phyloP scores from a whole-genome alignment of 768 basidiomycete genomes.

The Mycena haematopus region DNA sequence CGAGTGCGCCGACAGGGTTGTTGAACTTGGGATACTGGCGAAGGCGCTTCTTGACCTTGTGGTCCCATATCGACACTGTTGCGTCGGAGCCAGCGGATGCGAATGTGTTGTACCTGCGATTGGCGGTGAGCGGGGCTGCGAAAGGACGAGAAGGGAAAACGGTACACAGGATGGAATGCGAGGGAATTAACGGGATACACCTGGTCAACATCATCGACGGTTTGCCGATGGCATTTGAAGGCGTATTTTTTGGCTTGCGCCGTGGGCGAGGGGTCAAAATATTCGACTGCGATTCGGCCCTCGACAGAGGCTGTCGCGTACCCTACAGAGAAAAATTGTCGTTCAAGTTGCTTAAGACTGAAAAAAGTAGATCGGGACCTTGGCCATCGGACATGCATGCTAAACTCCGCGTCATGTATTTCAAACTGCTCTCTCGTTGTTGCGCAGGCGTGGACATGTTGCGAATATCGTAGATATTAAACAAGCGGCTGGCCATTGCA shows the following conservation, averaged over 20 bases:
- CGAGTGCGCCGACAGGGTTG: constrained; percentile 75
- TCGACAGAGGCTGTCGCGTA: constrained; percentile 95
- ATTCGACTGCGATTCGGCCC: constrained; percentile 96
- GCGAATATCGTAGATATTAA: constrained; percentile 88
- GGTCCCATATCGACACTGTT: constrained; percentile 96
- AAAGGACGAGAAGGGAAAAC: too few species aligned
- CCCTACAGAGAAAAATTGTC: constrained; percentile 53
- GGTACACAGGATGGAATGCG: constrained; percentile 87
- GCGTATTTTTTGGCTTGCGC: constrained; percentile 90
- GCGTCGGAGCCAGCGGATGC: constrained; percentile 95
- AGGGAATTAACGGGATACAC: constrained; percentile 97
- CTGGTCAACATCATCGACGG: constrained; percentile 89
- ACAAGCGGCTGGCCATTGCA: constrained; percentile 89
- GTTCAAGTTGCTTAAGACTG: background rate
- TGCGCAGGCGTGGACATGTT: constrained; percentile 79
- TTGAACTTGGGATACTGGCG: constrained; percentile 87
- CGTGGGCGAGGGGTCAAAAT: constrained; percentile 83
- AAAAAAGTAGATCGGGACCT: constrained; percentile 52
- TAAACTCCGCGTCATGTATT: constrained; percentile 92
- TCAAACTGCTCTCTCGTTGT: constrained; percentile 89
- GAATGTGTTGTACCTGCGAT: constrained; percentile 70
- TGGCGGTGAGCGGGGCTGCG: too few species aligned
- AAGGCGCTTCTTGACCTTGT: constrained; percentile 93
- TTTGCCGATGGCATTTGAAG: constrained; percentile 95
- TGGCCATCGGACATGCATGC: constrained; percentile 94